phyloP scores from a whole-genome alignment of 2,329 filamentous ascomycete genomes.

The Penicillium sp. region DNA sequence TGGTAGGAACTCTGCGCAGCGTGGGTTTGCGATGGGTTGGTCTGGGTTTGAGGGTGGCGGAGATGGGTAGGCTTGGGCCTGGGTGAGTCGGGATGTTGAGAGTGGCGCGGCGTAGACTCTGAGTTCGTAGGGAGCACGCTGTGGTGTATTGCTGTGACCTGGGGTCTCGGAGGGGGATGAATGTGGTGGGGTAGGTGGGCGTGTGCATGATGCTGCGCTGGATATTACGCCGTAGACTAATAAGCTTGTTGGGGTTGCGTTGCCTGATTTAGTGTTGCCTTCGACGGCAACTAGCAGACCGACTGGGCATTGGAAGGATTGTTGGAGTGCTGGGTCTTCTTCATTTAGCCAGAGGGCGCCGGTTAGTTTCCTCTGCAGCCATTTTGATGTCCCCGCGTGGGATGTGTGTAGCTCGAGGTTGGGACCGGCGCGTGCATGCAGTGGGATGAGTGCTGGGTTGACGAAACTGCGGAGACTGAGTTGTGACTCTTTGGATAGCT shows the following conservation, averaged over 20 bases:
- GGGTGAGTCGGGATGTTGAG: constrained; percentile 33
- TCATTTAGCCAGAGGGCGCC: constrained; percentile 35
- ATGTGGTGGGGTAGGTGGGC: constrained; percentile 37
- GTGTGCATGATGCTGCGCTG: constrained; percentile 25
- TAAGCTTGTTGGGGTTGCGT: constrained; percentile 33
- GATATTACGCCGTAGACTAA: constrained; percentile 42
- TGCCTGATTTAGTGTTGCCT: constrained; percentile 17
- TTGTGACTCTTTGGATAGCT: constrained; percentile 34
- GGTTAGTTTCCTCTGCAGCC: constrained; percentile 41
- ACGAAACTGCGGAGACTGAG: constrained; percentile 38
- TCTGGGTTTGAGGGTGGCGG: constrained; percentile 27
- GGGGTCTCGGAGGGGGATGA: constrained; percentile 31
- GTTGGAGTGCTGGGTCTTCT: constrained; percentile 29
- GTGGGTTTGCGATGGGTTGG: constrained; percentile 10
- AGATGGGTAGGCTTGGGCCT: constrained; percentile 34
- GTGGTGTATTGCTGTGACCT: constrained; percentile 6
- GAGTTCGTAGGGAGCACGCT: constrained; percentile 28
- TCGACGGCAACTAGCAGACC: constrained; percentile 38
- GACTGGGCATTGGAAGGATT: constrained; percentile 39
- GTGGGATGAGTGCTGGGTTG: constrained; percentile 41
- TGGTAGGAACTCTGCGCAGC: constrained; percentile 38
- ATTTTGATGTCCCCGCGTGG: constrained; percentile 34
- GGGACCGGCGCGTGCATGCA: constrained; percentile 41
- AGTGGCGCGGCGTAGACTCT: constrained; percentile 40
- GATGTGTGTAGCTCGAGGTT: constrained; percentile 41